These are phyloP conservation scores for Phytophthora crassamura DNA, from an alignment of 352 stramenopile genomes.

Conservation along the genomic window DNA sequence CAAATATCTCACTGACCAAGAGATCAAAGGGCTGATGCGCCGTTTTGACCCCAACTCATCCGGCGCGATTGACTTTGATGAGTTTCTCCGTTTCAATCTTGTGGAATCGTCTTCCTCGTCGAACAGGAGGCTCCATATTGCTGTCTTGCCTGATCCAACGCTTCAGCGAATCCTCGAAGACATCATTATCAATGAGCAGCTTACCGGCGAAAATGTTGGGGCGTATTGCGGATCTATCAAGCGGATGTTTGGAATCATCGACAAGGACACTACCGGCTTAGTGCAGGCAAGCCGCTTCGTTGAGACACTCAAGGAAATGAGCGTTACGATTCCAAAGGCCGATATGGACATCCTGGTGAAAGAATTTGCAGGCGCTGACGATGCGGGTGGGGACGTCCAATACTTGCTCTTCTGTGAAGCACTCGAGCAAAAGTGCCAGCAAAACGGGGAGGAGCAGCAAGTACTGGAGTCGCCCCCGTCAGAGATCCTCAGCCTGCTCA, in stretches of 20 bases:
- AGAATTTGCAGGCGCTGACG: conserved; percentile 48
- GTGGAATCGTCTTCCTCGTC: conserved; percentile 66
- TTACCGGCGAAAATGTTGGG: conserved; percentile 47
- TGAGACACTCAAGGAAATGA: conserved; percentile 71
- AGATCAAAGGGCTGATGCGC: conserved; percentile 83
- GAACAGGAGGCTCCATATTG: conserved; percentile 37
- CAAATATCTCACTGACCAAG: conserved; percentile 73
- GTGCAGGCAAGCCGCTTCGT: conserved; percentile 55
- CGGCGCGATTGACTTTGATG: conserved; percentile 74
- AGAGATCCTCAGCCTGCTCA: conserved; percentile 62
- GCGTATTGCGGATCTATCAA: conserved; percentile 76
- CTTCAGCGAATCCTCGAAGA: conserved; percentile 54
- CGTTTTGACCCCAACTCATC: conserved; percentile 75
- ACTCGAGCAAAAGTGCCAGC: conserved; percentile 55
- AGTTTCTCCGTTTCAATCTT: conserved; percentile 84
- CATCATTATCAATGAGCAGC: conserved; percentile 56
- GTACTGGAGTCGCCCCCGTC: conserved; percentile 35
- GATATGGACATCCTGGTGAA: conserved; percentile 54
- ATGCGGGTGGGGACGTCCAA: conserved; percentile 39
- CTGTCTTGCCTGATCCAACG: conserved; percentile 32
- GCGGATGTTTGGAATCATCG: conserved; percentile 83
- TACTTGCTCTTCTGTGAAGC: conserved; percentile 69
- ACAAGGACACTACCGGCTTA: conserved; percentile 71
- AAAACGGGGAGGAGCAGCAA: conserved; percentile 33
- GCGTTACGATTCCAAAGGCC: conserved; percentile 43